These are phyloP conservation scores for Metarhizium rileyi DNA, from an alignment of 2,329 filamentous ascomycete species.

Conservation along the genomic window DNA sequence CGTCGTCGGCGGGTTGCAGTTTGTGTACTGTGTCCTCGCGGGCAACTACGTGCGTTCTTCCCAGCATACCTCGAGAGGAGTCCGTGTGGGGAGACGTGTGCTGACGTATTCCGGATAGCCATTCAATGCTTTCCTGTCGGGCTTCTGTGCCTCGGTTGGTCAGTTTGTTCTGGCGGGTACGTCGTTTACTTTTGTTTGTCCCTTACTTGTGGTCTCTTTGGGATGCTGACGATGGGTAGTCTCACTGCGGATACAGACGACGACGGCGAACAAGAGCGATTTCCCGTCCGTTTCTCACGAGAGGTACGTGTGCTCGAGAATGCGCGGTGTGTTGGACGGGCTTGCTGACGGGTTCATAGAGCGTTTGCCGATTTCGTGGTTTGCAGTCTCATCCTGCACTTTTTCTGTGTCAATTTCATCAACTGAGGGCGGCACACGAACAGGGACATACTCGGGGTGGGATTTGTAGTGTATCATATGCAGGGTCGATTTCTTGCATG, in stretches of 20 bases:
- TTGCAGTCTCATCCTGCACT: slow-evolving; percentile 90
- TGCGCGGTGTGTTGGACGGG: not conserved
- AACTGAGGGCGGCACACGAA: slow-evolving; percentile 49
- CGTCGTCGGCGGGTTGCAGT: slow-evolving; percentile 79
- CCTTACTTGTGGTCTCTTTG: not conserved
- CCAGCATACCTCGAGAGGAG: not conserved
- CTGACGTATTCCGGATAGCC: slow-evolving; percentile 46
- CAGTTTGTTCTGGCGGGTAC: slow-evolving; percentile 92
- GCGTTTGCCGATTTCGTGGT: slow-evolving; percentile 96
- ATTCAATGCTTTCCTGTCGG: slow-evolving; percentile 96
- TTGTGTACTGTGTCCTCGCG: slow-evolving; percentile 81
- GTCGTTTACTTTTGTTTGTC: slow-evolving; percentile 22
- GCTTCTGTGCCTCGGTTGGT: slow-evolving; percentile 88
- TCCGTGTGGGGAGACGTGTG: not conserved
- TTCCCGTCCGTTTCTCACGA: slow-evolving; percentile 72
- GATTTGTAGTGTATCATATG: not conserved
- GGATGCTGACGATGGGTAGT: slow-evolving; percentile 2
- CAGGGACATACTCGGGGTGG: not conserved
- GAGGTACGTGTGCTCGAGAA: slow-evolving; percentile 41
- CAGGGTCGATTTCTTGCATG: not conserved
- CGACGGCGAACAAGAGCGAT: slow-evolving; percentile 67
- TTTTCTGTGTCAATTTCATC: slow-evolving; percentile 99
- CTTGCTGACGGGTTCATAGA: slow-evolving; percentile 33
- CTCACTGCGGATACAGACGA: slow-evolving; percentile 84
- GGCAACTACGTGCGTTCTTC: slow-evolving; percentile 77